Percentiles rank a stretch among this genome's conserved stretches.
These are phyloP conservation scores for Paraconiothyrium sp. DNA, from an alignment of 2,329 filamentous ascomycete species.

Conservation along the genomic window DNA sequence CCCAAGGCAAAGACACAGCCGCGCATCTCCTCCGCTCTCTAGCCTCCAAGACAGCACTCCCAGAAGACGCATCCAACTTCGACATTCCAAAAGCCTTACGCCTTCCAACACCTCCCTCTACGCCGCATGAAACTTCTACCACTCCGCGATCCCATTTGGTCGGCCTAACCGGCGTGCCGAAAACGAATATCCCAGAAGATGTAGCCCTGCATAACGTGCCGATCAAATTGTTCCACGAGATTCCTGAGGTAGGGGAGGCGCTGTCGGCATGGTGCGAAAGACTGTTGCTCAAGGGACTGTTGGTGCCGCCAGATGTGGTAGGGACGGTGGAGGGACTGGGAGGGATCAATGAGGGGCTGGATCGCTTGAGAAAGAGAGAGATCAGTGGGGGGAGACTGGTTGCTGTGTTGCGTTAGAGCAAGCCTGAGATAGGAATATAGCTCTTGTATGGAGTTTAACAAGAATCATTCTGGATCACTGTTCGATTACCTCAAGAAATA, in stretches of 20 bases:
- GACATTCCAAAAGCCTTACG: conserved; percentile 18
- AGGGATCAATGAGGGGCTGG: conserved; percentile 73
- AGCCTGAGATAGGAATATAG: neutral
- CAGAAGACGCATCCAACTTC: conserved; percentile 19
- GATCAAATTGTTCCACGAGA: conserved; percentile 79
- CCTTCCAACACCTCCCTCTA: conserved; percentile 41
- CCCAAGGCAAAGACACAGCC: conserved; percentile 71
- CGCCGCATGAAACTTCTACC: conserved; percentile 34
- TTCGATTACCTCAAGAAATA: no score
- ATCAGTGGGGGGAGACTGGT: conserved; percentile 75
- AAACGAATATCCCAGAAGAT: conserved; percentile 56
- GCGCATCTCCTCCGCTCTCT: conserved; percentile 66
- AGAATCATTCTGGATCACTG: no score
- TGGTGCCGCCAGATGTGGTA: conserved; percentile 72
- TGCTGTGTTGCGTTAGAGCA: conserved; percentile 41
- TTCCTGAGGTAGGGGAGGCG: conserved; percentile 68
- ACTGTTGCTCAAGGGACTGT: conserved; percentile 63
- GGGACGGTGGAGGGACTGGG: conserved; percentile 70
- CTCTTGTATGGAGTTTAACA: neutral
- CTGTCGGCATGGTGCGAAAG: conserved; percentile 74
- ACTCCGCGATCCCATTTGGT: conserved; percentile 65
- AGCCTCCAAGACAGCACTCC: conserved; percentile 30
- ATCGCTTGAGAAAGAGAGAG: conserved; percentile 71
- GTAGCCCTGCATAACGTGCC: conserved; percentile 72
- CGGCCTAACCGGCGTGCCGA: conserved; percentile 74